phyloP scores from a whole-genome alignment of 768 basidiomycete genomes.

The Coprinellus aureogranulatus region DNA sequence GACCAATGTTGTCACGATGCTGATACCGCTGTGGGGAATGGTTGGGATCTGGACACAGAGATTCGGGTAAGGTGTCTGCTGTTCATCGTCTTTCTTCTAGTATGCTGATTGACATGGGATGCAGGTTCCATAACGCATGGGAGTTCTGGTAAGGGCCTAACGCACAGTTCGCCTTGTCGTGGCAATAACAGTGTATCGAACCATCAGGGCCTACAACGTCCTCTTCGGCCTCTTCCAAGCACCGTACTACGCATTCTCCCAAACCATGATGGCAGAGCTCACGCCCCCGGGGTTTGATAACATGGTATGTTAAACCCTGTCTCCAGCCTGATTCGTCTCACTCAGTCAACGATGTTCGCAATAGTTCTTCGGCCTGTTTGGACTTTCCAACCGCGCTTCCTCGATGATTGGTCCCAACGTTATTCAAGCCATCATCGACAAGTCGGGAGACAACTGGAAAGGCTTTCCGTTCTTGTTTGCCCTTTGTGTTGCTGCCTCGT shows the following conservation, averaged over 20 bases:
- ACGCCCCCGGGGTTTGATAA: constrained; percentile 87
- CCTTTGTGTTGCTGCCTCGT: constrained; percentile 59
- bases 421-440: constrained; percentile 78
- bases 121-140: constrained; percentile 73
- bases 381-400: constrained; percentile 80
- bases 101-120: no score
- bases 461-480: constrained; percentile 85
- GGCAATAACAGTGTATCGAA: neutral
- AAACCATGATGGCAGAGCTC: constrained; percentile 88
- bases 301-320: constrained; percentile 45
- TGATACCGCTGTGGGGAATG: constrained; percentile 87
- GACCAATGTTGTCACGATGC: constrained; percentile 71
- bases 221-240: constrained; percentile 81
- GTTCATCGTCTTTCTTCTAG: no score
- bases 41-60: constrained; percentile 78
- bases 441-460: constrained; percentile 71
- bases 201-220: constrained; percentile 69
- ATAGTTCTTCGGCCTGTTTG: constrained; percentile 85
- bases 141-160: constrained; percentile 87
- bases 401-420: constrained; percentile 87
- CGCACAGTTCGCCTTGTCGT: no score
- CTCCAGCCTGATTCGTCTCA: neutral
- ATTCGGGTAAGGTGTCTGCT: constrained; percentile 51
- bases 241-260: constrained; percentile 83
- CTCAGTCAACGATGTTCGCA: neutral